Evolutionary conservation across 2,329 filamentous ascomycete species (phyloP).

Genomic region (Cercospora zeina): DNA sequence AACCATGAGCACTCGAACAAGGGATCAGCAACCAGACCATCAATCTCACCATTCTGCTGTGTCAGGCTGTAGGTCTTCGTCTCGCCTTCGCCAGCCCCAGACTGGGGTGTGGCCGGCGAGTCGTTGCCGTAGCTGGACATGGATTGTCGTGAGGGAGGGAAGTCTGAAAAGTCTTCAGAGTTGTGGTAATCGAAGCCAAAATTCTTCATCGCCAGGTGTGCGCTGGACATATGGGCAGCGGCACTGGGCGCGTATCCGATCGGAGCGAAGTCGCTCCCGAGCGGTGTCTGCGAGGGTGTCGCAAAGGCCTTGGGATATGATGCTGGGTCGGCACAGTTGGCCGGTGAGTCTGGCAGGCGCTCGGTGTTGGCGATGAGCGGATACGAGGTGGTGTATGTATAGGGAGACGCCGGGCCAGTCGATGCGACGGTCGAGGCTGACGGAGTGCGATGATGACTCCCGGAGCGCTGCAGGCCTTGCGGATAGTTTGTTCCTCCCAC

Average conservation of each 20-base stretch:
- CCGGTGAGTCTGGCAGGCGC: constrained; percentile 45
- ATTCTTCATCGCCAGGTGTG: constrained; percentile 62
- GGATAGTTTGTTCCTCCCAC: constrained; percentile 28
- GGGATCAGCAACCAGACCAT: constrained; percentile 6
- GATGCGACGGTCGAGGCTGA: constrained; percentile 48
- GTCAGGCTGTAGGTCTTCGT: constrained; percentile 55
- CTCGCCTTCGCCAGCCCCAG: constrained; percentile 55
- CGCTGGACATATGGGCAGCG: constrained; percentile 44
- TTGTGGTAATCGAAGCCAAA: constrained; percentile 57
- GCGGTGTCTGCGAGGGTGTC: constrained; percentile 57
- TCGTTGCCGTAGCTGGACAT: constrained; percentile 63
- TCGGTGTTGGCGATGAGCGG: constrained; percentile 51
- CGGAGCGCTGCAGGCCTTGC: constrained; percentile 30
- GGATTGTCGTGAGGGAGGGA: constrained; percentile 57
- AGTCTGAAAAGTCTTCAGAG: constrained; percentile 54
- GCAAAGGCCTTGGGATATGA: constrained; percentile 56
- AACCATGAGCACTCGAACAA: constrained; percentile 68
- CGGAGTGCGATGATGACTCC: constrained; percentile 39
- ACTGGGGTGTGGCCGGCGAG: constrained; percentile 60
- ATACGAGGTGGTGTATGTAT: constrained; percentile 39
- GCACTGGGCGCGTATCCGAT: constrained; percentile 36
- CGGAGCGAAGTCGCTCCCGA: constrained; percentile 52
- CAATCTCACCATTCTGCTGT: constrained; percentile 55
- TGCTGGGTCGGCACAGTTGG: constrained; percentile 42
- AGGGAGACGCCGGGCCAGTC: constrained; percentile 49